Conservation (phyloP, 2,329 filamentous ascomycete genomes). For the Aureobasidium sp. region DNA sequence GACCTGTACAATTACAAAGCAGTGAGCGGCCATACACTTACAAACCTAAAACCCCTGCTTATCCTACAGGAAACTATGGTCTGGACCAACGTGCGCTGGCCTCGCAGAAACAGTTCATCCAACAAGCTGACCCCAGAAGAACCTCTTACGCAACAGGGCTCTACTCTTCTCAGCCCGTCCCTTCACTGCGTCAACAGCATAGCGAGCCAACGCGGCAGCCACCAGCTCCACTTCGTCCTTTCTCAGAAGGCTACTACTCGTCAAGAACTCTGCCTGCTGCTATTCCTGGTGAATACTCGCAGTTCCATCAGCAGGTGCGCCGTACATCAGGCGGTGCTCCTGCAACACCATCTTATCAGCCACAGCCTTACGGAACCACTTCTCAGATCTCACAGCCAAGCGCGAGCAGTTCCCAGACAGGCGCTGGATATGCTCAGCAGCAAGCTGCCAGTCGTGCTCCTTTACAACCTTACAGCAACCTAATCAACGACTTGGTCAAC, state of each 20-base stretch:
- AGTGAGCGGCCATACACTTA: slow-evolving; percentile 31
- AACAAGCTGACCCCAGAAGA: slow-evolving; percentile 3
- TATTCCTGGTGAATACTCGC: slow-evolving; percentile 30
- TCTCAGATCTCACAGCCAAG: background rate
- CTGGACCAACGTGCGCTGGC: slow-evolving; percentile 24
- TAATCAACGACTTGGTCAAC: background rate
- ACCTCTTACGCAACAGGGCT: background rate
- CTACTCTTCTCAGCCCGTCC: background rate
- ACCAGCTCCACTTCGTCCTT: slow-evolving; percentile 25
- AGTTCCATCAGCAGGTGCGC: slow-evolving; percentile 24
- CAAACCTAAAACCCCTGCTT: slow-evolving; percentile 29
- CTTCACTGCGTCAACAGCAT: slow-evolving; percentile 20
- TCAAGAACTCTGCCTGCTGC: slow-evolving; percentile 30
- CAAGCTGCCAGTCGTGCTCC: background rate
- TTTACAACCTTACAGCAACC: background rate
- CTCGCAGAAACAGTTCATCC: slow-evolving; percentile 7
- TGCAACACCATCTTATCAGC: slow-evolving; percentile 10
- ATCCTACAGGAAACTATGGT: slow-evolving; percentile 20
- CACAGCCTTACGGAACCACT: slow-evolving; percentile 3
- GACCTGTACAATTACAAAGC: background rate
- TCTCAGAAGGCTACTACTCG: slow-evolving; percentile 32
- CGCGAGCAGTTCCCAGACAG: slow-evolving; percentile 1
- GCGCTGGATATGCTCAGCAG: background rate
- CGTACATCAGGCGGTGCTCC: slow-evolving; percentile 18
- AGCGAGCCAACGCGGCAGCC: slow-evolving; percentile 19